Evolutionary conservation across 2,329 filamentous ascomycete genomes (phyloP).

Genomic region (Fusarium sp.): DNA sequence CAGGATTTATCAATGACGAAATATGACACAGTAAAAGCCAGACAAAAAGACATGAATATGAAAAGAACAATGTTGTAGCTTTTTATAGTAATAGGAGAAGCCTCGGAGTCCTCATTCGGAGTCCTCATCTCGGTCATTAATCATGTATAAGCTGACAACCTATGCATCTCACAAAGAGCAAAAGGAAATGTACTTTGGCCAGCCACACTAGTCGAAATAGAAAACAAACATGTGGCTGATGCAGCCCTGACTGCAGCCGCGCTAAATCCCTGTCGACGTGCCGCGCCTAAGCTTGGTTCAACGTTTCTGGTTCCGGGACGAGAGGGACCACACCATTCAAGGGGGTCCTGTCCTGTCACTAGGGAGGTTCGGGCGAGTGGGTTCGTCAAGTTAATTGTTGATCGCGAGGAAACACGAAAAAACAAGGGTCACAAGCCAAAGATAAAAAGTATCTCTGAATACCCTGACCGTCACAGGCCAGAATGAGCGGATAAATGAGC

Average conservation of each 20-base stretch:
- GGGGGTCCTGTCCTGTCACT: slow-evolving; percentile 19
- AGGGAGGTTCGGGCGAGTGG: slow-evolving; percentile 6
- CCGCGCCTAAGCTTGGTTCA: slow-evolving; percentile 53
- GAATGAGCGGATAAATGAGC: slow-evolving; percentile 15
- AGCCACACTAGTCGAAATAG: slow-evolving; percentile 27
- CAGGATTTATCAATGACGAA: background rate
- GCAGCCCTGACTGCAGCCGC: slow-evolving; percentile 43
- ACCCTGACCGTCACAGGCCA: slow-evolving; percentile 8
- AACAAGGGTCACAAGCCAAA: slow-evolving; percentile 16
- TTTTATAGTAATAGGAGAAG: no score
- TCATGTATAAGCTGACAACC: background rate
- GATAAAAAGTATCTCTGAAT: slow-evolving; percentile 4
- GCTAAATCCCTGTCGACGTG: slow-evolving; percentile 49
- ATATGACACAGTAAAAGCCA: background rate
- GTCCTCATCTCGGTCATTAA: background rate
- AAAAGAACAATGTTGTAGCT: no score
- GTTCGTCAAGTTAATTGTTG: slow-evolving; percentile 21
- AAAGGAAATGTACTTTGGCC: background rate
- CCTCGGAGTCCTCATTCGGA: no score
- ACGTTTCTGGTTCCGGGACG: slow-evolving; percentile 47
- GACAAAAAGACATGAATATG: background rate
- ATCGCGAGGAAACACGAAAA: slow-evolving; percentile 13
- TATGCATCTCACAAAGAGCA: background rate
- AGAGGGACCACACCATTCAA: slow-evolving; percentile 36
- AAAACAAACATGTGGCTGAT: slow-evolving; percentile 49